Evolutionary conservation across 805 yeast genomes (phyloP).

Genomic region (Candida bentonensis): DNA sequence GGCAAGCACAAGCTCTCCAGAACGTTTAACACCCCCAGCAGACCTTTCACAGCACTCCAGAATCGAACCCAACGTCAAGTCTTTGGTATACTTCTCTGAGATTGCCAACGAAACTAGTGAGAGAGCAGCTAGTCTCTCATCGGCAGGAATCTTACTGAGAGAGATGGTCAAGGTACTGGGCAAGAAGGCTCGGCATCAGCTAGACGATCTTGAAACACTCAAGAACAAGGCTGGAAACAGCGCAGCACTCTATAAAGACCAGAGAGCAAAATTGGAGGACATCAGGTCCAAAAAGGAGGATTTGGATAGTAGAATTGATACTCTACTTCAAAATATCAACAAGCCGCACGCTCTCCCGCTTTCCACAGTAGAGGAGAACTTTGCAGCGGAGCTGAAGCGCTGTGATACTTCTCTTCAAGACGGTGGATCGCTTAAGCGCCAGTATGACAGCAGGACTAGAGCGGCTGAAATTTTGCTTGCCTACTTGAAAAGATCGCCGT

Average conservation of each 20-base stretch:
- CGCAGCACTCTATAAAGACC: conserved; percentile 2
- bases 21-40: too few species aligned
- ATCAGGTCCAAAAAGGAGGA: conserved; percentile 21
- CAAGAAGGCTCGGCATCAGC: conserved; percentile 29
- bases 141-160: conserved; percentile 24
- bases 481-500: conserved; percentile 1
- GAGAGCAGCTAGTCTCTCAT: conserved; percentile 15
- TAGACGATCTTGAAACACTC: conserved; percentile 18
- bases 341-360: conserved; percentile 21
- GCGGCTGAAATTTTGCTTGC: conserved; percentile 13
- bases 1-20: too few species aligned
- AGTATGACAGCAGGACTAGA: not conserved
- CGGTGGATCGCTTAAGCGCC: conserved; percentile 2
- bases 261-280: conserved; percentile 9
- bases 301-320: conserved; percentile 20
- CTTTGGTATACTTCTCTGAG: conserved; percentile 2
- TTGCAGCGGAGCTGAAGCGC: conserved; percentile 32
- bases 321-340: conserved; percentile 18
- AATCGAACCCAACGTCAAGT: conserved; percentile 13
- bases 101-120: conserved; percentile 1
- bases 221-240: conserved; percentile 8
- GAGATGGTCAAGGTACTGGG: conserved; percentile 27
- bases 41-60: too few species aligned
- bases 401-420: conserved; percentile 16
- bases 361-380: conserved; percentile 28